phyloP scores from a whole-genome alignment of 2,329 filamentous ascomycete genomes.

The Xylariaceae sp. region DNA sequence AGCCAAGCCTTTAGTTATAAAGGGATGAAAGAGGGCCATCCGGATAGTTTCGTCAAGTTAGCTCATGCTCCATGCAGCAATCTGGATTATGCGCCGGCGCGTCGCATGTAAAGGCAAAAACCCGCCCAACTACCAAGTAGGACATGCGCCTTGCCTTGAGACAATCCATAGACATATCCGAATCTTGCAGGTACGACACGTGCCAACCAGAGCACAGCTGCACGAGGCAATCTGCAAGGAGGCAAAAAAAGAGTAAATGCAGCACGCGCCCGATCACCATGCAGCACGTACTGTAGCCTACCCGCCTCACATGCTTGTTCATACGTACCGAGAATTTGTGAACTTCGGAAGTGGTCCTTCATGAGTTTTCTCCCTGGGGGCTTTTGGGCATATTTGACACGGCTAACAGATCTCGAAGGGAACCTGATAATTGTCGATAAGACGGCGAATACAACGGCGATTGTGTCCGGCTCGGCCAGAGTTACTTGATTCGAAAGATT shows the following conservation, averaged over 20 bases:
- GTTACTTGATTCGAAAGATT: no score
- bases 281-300: slow-evolving; percentile 1
- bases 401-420: no score
- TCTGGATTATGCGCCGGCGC: slow-evolving; percentile 6
- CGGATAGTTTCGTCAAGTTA: background rate
- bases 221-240: background rate
- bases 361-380: no score
- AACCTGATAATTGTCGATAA: no score
- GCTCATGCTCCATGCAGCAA: background rate
- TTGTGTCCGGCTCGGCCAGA: no score
- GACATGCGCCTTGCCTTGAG: slow-evolving; percentile 7
- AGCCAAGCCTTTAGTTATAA: no score
- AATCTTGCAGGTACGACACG: slow-evolving; percentile 19
- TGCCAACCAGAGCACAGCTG: slow-evolving; percentile 7
- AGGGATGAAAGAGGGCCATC: no score
- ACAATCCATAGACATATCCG: slow-evolving; percentile 16
- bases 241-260: background rate
- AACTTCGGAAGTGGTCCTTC: background rate
- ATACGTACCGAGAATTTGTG: background rate
- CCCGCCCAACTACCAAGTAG: slow-evolving; percentile 5
- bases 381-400: no score
- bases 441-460: no score
- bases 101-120: slow-evolving; percentile 11
- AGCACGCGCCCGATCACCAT: slow-evolving; percentile 6
- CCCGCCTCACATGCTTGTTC: background rate